Evolutionary conservation across 148 eudicot genomes (phyloP), one percentile per base, ranked within the genome.

Genomic region (Chenopodium berlandieri): DNA sequence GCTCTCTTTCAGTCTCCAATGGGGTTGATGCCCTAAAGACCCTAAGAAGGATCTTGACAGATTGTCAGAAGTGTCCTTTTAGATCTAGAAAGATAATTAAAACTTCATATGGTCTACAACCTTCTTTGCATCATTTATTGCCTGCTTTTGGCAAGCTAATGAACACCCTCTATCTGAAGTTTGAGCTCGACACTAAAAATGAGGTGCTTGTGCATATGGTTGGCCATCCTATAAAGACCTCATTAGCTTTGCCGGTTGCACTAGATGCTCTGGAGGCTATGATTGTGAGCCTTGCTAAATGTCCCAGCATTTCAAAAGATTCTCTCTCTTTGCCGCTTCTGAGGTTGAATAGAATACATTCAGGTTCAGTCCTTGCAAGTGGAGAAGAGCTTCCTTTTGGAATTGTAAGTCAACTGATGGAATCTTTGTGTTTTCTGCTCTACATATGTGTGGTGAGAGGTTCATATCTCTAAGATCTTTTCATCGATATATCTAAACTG

Each of bases 321-420:
- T 84, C 76, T 40, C 87, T 92, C 25, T 84, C 90, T 68, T 88
- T 93, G 89, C 97, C 95, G 32, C 91, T 90, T 82, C 74, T 92
- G 81, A 91, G 91, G 86, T 74, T 88, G 83, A 94, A 95, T 82
- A 88, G 99, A 88, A 81, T 95, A 82, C 91, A 91, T 88, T 89
- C 90, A 52, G 98, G 98, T 77, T 82, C 90, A 16, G 92, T 91
- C 74, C 97, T 94, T 84, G 98, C 93, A 48, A 94, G 97, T 68
- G 98, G 98, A 37, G 99, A 95, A 87, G 98, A 94, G 86, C 97
- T 94, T 86, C 98, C 98, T 80, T 90, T 92, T 81, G 99, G 99
- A 74, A 90, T 94, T 86, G 99, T 95, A 84, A 92, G 99, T 90
- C 56, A 22, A 23, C 23, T 84, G 34, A 48, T 80, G 8, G 23